Evolutionary conservation across 495 filamentous ascomycete species (phyloP), one percentile per base, ranked within the genome.

Genomic region (Daldinia childiae): DNA sequence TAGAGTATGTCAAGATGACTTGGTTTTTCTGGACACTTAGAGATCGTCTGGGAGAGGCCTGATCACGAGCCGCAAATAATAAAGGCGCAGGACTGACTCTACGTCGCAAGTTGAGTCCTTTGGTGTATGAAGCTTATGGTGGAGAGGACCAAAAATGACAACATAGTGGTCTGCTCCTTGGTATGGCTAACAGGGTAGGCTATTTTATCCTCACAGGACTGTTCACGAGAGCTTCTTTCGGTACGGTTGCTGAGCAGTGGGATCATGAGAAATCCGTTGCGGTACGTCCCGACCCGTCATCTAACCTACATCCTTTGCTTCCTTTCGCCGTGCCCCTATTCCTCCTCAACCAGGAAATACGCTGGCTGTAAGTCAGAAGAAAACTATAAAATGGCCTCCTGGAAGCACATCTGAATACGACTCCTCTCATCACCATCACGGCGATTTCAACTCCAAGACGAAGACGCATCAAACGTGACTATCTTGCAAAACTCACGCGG

Each of bases 41-140:
- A 19, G 36, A 58, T 50, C 15, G 58, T 43, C 14, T 45, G 12
- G 34, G 56, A 60, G 65, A 36, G 62, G 41, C 66, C 67, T 75
- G 57, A 29, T 68, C 58, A 62, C 65, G 60, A 48, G 58, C 64
- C 38, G 64, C 34, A 60, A 58, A 55, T 29, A 15, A 66, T 51
- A 21, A 66, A 59, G 75, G 75, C 75, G 66, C 75, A 77, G 73
- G 45, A 60, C 27, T 29, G 58, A 38, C 66, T 68, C 19, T 45
- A 32, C 64, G 45, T 75, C 51, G 36, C 73, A 65, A 72, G 32
- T 66, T 65, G 56, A 68, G 39, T 65, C 60, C 43, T 3, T 64
- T 15, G 39, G 30, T 61, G 54, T 59, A 64, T 62, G 48, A 5
- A 43, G 27, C 39, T 62, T 57, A 19, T 39, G 14, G 59, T 58